Conservation (phyloP, 2,329 filamentous ascomycete species). For the Pyrenochaeta sp. region DNA sequence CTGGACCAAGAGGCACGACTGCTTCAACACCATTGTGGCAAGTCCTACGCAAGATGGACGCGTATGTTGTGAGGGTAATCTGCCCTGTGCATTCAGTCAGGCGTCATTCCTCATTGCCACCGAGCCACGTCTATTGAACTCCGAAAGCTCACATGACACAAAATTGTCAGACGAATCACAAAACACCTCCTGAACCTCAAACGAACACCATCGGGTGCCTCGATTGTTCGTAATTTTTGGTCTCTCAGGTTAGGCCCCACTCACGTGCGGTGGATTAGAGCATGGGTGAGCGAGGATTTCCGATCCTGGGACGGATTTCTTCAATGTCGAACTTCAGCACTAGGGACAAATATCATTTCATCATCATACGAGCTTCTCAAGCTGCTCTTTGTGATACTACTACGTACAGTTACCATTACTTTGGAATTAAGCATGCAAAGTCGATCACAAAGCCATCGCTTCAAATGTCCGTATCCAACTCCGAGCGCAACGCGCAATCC, state of each 20-base stretch:
- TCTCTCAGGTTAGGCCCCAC: background rate
- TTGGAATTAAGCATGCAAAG: constrained; percentile 1
- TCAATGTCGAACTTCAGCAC: background rate
- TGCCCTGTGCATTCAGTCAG: background rate
- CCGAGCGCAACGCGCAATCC: constrained; percentile 2
- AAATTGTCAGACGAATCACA: background rate
- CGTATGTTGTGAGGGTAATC: background rate
- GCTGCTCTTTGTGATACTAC: background rate
- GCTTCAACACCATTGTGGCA: background rate
- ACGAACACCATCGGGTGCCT: too few species aligned
- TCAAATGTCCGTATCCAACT: constrained; percentile 3
- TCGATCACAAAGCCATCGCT: constrained; percentile 4
- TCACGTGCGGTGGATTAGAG: background rate
- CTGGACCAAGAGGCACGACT: background rate
- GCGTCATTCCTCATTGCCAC: background rate
- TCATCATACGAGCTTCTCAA: background rate
- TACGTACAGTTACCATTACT: background rate
- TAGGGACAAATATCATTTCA: background rate
- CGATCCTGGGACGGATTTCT: background rate
- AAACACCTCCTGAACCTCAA: background rate
- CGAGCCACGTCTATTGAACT: background rate
- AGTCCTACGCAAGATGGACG: background rate
- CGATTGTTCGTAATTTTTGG: background rate
- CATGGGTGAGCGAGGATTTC: background rate
- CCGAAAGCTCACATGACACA: background rate